phyloP scores from a whole-genome alignment of 495 filamentous ascomycete genomes.

The Daldinia concentrica region DNA sequence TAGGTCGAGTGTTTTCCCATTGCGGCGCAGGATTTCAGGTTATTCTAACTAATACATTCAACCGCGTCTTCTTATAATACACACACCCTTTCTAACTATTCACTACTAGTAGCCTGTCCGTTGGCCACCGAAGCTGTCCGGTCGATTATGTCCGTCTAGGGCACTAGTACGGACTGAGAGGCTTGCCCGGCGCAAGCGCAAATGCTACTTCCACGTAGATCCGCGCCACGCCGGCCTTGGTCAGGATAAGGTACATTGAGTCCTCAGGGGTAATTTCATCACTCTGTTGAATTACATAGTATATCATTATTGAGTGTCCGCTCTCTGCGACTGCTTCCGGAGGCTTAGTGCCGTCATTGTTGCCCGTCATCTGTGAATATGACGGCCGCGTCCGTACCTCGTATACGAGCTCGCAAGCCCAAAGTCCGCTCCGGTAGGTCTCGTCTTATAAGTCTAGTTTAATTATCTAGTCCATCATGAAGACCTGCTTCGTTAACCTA shows the following conservation, averaged over 20 bases:
- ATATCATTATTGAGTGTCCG: background rate
- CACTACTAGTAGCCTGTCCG: too few species aligned
- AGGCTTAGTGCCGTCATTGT: too few species aligned
- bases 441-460: background rate
- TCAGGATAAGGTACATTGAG: background rate
- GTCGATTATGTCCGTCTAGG: too few species aligned
- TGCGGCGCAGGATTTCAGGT: too few species aligned
- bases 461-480: background rate
- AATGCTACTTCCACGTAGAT: background rate
- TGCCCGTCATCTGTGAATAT: background rate
- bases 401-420: slow-evolving; percentile 27
- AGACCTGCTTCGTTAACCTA: slow-evolving; percentile 8
- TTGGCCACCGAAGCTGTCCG: too few species aligned
- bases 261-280: background rate
- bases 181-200: background rate
- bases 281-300: background rate
- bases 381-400: slow-evolving; percentile 28
- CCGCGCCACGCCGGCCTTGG: background rate
- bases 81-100: too few species aligned
- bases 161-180: too few species aligned
- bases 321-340: too few species aligned
- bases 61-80: too few species aligned
- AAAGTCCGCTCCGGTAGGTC: slow-evolving; percentile 34
- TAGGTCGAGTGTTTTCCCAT: background rate
- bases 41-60: too few species aligned